A percentile compares a stretch with the other conserved stretches of the same genome.
Evolutionary conservation across 495 filamentous ascomycete genomes (phyloP).

Genomic region (Clohesyomyces aquaticus): DNA sequence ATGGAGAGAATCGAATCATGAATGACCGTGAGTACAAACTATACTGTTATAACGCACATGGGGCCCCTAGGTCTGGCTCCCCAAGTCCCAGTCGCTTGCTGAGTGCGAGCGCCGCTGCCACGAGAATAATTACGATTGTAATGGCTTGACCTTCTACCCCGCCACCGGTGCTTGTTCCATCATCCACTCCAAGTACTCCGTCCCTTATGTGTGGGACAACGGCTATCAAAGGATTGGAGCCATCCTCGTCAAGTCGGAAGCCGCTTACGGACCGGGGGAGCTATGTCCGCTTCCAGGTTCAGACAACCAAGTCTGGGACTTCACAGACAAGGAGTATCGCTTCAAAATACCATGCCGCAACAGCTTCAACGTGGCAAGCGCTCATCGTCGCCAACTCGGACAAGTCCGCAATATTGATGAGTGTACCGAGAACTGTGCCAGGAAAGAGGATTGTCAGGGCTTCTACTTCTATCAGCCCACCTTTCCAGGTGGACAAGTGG

Average conservation of each 20-base stretch:
- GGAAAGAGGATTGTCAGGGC: constrained; percentile 1
- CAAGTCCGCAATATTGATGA: not conserved
- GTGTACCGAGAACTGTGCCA: not conserved
- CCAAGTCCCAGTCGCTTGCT: constrained; percentile 2
- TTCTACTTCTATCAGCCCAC: constrained; percentile 18
- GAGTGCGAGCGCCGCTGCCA: constrained; percentile 18
- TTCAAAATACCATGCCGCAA: constrained; percentile 20
- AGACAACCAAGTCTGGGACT: constrained; percentile 22
- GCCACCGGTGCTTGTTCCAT: not conserved
- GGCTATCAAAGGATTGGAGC: constrained; percentile 19
- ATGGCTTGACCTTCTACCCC: constrained; percentile 12
- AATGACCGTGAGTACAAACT: constrained; percentile 16
- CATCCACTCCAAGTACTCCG: not conserved
- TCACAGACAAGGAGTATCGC: not conserved
- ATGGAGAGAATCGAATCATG: constrained; percentile 4
- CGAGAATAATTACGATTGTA: constrained; percentile 11
- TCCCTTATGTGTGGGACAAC: constrained; percentile 17
- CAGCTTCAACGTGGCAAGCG: not conserved
- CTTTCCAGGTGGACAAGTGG: not conserved
- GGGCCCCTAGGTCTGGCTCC: constrained; percentile 14
- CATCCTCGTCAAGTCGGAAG: not conserved
- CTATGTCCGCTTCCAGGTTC: constrained; percentile 20
- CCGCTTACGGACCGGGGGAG: not conserved
- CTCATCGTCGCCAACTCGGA: not conserved
- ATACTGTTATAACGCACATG: constrained; percentile 22